Evolutionary conservation across 2,329 filamentous ascomycete genomes (phyloP).

Genomic region (Cordyceps fumosorosea): DNA sequence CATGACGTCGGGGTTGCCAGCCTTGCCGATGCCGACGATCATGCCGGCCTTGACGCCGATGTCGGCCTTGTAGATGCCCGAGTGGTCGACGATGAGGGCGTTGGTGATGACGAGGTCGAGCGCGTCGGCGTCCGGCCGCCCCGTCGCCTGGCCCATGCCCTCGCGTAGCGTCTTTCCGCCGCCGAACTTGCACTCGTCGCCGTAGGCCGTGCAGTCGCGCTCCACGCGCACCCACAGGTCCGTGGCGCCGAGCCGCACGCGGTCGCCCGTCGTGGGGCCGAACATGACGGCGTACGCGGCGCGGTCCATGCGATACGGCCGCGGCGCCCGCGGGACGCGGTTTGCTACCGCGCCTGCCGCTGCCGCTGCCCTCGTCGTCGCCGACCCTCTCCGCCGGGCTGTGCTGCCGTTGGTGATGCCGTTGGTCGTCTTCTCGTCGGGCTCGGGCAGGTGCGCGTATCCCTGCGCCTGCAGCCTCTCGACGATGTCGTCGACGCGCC

Average conservation of each 20-base stretch:
- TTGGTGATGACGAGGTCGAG: constrained; percentile 86
- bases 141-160: constrained; percentile 90
- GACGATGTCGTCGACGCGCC: constrained; percentile 59
- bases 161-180: constrained; percentile 91
- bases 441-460: constrained; percentile 73
- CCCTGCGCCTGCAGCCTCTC: constrained; percentile 61
- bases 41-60: constrained; percentile 85
- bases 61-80: constrained; percentile 92
- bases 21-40: constrained; percentile 87
- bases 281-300: constrained; percentile 82
- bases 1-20: constrained; percentile 97
- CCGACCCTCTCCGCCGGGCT: constrained; percentile 50
- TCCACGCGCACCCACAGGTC: constrained; percentile 90
- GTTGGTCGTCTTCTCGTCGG: constrained; percentile 36
- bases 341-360: constrained; percentile 71
- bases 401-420: neutral
- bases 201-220: constrained; percentile 75
- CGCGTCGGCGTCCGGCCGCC: constrained; percentile 61
- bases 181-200: constrained; percentile 92
- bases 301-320: constrained; percentile 72
- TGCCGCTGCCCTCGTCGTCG: constrained; percentile 76
- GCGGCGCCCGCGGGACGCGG: constrained; percentile 74
- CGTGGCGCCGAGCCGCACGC: constrained; percentile 74
- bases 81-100: constrained; percentile 84
- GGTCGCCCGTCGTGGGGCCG: constrained; percentile 82